Base-by-base conservation (phyloP, 371 early-diverging fungal genomes). In the Apophysomyces trapeziformis region DNA sequence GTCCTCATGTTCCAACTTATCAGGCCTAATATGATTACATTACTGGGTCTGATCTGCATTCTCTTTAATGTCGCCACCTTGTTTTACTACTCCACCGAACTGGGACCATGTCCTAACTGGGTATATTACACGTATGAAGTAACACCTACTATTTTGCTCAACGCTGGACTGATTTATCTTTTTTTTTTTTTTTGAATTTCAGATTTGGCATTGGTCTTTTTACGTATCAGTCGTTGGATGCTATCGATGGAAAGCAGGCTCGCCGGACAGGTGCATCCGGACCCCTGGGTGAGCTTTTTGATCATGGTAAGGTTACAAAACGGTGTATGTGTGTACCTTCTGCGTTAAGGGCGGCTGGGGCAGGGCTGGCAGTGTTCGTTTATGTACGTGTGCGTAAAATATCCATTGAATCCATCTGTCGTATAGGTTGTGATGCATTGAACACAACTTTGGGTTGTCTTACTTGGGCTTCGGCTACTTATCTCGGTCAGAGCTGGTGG, bases 161-260 rank as follows among this genome's bases (percentile, higher is more conserved):
- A 26, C 3, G 2, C 32, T 45, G n/a, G n/a, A 18, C 13, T 14
- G 46, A 45, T 45, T 16, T 18, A 45, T 13, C 13, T n/a, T n/a
- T 26, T 18, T 21, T 7, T 18, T 58, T 41, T 32, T 16, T 50
- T 7, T 36, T n/a, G n/a, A n/a, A n/a, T n/a, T 66, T 66, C 65
- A 93, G 92, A 58, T 95, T 92, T 77, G 94, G 90, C 37, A 67
- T 93, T 37, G 93, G 95, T 45, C 80, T 99, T 58, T 98, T 95
- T 87, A 75, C 95, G 58, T 99, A 98, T 79, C 95, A 94, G 70
- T 95, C 97, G 8, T 89, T 97, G 64, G 99, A 99, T 79, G 95
- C 94, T 65, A 93, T 99, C 61, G 99, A 99, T 76, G 99, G 99
- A 60, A 97, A 97, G 80, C 99, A 99, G 78, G 99, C 99, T 26